Evolutionary conservation across 2,329 filamentous ascomycete genomes (phyloP).

Genomic region (Beauveria scarabaeidicola): DNA sequence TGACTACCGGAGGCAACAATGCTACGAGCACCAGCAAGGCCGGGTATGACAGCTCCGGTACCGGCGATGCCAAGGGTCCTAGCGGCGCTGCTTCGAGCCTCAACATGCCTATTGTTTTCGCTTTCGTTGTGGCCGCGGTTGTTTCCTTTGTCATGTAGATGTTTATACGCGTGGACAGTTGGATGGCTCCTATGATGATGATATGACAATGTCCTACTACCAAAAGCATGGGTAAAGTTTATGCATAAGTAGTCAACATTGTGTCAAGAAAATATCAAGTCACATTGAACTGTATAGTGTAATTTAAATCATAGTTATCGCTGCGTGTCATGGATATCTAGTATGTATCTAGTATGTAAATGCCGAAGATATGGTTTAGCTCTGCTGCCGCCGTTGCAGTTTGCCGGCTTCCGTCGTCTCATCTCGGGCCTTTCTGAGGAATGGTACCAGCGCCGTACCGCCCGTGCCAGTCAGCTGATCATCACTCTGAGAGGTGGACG

Average conservation of each 20-base stretch:
- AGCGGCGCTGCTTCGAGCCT: not conserved
- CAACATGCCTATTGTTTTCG: not conserved
- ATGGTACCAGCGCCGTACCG: constrained; percentile 79
- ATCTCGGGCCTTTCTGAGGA: constrained; percentile 80
- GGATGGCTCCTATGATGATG: not conserved
- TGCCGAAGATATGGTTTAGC: not conserved
- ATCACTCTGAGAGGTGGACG: constrained; percentile 24
- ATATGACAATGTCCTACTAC: not conserved
- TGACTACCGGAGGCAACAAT: not conserved
- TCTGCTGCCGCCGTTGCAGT: constrained; percentile 17
- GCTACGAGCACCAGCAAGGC: not conserved
- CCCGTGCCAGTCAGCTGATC: constrained; percentile 69
- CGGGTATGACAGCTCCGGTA: not conserved
- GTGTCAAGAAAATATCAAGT: too few species aligned
- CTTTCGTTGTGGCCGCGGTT: not conserved
- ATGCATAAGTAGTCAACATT: too few species aligned
- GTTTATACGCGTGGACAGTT: not conserved
- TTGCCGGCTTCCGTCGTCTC: constrained; percentile 52
- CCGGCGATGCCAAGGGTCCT: not conserved
- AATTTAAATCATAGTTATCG: not conserved
- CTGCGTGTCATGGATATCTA: constrained; percentile 4
- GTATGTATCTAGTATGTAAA: not conserved
- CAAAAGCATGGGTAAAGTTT: not conserved
- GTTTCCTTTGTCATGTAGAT: not conserved
- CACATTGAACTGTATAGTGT: too few species aligned